These are phyloP conservation scores for Russula sp. DNA, from an alignment of 768 basidiomycete species.

Conservation along the genomic window DNA sequence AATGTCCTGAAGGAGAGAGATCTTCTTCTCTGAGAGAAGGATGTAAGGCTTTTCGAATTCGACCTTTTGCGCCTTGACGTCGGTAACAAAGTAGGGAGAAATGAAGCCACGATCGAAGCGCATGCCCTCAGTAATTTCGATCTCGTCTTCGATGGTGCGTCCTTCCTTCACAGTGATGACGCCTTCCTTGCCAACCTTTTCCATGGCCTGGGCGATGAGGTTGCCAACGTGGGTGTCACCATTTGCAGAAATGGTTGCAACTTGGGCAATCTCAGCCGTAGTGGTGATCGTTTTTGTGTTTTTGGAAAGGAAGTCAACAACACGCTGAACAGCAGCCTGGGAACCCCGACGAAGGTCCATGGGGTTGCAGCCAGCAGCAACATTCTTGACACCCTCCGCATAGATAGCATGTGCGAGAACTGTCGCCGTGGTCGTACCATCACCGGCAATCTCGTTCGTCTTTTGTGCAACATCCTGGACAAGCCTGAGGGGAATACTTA, in stretches of 20 bases:
- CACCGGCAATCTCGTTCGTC: conserved; percentile 95
- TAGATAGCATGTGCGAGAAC: conserved; percentile 97
- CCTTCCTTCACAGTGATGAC: conserved; percentile 99
- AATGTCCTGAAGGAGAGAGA: conserved; percentile 89
- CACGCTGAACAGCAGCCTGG: conserved; percentile 88
- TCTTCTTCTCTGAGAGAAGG: conserved; percentile 96
- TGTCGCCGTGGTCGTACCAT: conserved; percentile 97
- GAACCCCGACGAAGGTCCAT: conserved; percentile 99
- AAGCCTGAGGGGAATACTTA: conserved; percentile 43
- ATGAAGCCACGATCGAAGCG: conserved; percentile 98
- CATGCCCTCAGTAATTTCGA: conserved; percentile 99
- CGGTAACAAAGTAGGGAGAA: conserved; percentile 96
- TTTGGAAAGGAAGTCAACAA: conserved; percentile 81
- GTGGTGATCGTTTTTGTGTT: conserved; percentile 95
- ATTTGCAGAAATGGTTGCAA: conserved; percentile 72
- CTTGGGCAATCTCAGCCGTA: conserved; percentile 95
- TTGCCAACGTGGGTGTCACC: conserved; percentile 85
- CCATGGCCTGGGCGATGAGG: conserved; percentile 98
- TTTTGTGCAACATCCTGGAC: conserved; percentile 94
- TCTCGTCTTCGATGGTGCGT: conserved; percentile 95
- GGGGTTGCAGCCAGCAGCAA: conserved; percentile 97
- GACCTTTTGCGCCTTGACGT: conserved; percentile 92
- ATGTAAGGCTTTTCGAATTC: conserved; percentile 96
- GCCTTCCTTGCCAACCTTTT: conserved; percentile 99
- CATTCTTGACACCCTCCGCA: conserved; percentile 97